Conservation (phyloP, 306 rosid genomes). For the Trifolium pratense region DNA sequence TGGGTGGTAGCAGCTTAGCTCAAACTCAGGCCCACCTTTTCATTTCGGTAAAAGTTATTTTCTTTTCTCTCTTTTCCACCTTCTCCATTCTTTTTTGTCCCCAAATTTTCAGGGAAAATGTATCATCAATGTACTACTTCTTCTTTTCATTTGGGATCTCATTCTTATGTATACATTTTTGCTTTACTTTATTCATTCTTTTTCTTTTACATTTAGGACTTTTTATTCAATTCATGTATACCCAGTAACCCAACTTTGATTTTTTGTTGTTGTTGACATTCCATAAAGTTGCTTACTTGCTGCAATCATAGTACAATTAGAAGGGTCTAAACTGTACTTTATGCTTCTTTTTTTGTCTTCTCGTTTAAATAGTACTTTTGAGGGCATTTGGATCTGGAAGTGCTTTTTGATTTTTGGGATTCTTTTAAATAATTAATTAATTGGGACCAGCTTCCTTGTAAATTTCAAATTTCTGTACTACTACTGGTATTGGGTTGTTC, state of each 20-base stretch:
- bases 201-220: constrained; percentile 29
- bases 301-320: constrained; percentile 40
- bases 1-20: constrained; percentile 3
- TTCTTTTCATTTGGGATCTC: constrained; percentile 46
- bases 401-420: constrained; percentile 43
- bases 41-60: constrained; percentile 51
- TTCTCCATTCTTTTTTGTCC: constrained; percentile 18
- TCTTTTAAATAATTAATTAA: constrained; percentile 42
- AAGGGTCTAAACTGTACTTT: constrained; percentile 23
- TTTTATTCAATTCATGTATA: constrained; percentile 43
- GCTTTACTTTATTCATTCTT: constrained; percentile 25
- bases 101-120: constrained; percentile 9
- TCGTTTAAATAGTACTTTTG: constrained; percentile 37
- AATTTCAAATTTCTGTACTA: constrained; percentile 24
- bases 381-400: constrained; percentile 55
- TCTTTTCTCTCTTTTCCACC: constrained; percentile 26
- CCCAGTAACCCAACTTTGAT: constrained; percentile 42
- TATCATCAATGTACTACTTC: constrained; percentile 23
- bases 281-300: constrained; percentile 41
- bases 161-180: constrained; percentile 46
- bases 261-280: constrained; percentile 38
- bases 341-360: neutral
- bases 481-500: constrained; percentile 18
- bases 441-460: constrained; percentile 44
- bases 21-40: constrained; percentile 33